phyloP scores from a whole-genome alignment of 768 basidiomycete genomes.

The Trametes elegans region DNA sequence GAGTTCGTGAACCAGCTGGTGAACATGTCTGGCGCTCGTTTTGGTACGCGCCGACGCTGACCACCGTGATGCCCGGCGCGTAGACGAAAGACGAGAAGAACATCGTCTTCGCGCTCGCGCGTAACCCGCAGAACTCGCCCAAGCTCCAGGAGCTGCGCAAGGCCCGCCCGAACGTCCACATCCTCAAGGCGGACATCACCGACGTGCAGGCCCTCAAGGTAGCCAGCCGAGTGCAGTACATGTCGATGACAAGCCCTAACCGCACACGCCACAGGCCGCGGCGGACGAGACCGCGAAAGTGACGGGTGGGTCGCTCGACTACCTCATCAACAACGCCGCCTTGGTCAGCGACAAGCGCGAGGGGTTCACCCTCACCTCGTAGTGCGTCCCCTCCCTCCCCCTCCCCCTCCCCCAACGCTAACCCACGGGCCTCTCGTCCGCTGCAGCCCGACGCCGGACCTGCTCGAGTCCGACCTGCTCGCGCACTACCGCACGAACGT shows the following conservation, averaged over 20 bases:
- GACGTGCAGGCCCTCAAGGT: constrained; percentile 32
- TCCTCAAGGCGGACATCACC: constrained; percentile 38
- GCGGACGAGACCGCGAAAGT: constrained; percentile 28
- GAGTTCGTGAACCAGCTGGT: constrained; percentile 28
- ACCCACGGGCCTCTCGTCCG: background rate
- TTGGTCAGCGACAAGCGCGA: constrained; percentile 10
- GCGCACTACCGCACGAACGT: constrained; percentile 35
- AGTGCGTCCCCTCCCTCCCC: constrained; percentile 19
- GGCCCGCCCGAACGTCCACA: constrained; percentile 29
- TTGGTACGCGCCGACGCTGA: no score
- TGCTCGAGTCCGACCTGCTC: constrained; percentile 26
- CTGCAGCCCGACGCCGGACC: constrained; percentile 18
- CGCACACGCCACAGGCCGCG: constrained; percentile 22
- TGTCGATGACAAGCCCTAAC: background rate
- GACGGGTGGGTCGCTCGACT: constrained; percentile 36
- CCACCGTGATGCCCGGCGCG: background rate
- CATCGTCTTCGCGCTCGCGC: constrained; percentile 25
- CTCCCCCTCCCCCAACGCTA: background rate
- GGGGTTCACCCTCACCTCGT: constrained; percentile 18
- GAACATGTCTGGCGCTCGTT: no score
- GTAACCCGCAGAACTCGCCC: constrained; percentile 16
- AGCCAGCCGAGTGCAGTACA: no score
- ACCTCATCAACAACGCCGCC: constrained; percentile 39
- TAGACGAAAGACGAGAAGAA: constrained; percentile 20
- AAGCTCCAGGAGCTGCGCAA: constrained; percentile 15